Evolutionary conservation across 495 filamentous ascomycete genomes (phyloP), one percentile per base, ranked within the genome.

Genomic region (Podospora conica): DNA sequence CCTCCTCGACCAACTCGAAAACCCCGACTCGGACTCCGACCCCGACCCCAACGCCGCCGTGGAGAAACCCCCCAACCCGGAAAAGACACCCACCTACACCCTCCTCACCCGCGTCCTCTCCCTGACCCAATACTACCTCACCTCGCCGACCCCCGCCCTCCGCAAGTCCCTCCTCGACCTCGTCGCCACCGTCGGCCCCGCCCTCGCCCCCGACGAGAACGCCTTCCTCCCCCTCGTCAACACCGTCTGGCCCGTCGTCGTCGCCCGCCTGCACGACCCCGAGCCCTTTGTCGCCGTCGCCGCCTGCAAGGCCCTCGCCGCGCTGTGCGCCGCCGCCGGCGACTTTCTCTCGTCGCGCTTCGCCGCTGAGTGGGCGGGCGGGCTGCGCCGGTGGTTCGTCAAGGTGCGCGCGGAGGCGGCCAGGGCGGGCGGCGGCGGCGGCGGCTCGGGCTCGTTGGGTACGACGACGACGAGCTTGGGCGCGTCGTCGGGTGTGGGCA

Each of bases 171-270:
- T 97, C 1, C 85, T 97, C 56, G 82, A 83, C 40, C 88, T 97
- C 9, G 82, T 97, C 29, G 75, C 82, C 22, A 88, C 87, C 4
- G 85, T 90, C 9, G 80, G 87, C 11, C 86, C 88, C 0, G 81
- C 87, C 3, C 83, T 97, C 3, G 84, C 88, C 2, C 79, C 82
- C 0, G 87, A 95, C 70, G 89, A 96, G 72, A 85, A 90, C 58
- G 86, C 85, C 12, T 97, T 96, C 73, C 81, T 98, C 1, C 95
- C 95, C 0, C 81, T 97, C 3, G 87, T 97, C 57, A 92, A 96
- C 73, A 90, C 90, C 4, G 77, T 97, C 24, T 98, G 93, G 92
- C 91, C 93, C 0, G 85, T 91, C 6, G 79, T 96, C 10, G 76
- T 90, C 0, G 76, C 84, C 5, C 83, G 91, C 33, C 81, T 97